Evolutionary conservation across 805 yeast genomes (phyloP), one percentile per base, ranked within the genome.

Genomic region (Ogataea haglerorum): DNA sequence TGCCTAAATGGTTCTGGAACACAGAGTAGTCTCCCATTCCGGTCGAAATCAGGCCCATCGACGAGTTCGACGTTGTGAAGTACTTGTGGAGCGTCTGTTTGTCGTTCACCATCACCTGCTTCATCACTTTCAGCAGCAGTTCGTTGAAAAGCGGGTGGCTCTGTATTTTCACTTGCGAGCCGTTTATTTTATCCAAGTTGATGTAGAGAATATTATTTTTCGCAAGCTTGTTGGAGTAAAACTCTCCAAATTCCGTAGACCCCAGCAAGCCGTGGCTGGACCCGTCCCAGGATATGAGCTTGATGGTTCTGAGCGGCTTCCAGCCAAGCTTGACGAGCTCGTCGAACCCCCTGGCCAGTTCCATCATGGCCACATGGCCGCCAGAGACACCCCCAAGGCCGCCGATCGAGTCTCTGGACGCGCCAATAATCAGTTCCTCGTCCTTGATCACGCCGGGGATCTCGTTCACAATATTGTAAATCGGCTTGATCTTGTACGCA

Each of bases 1-100:
- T 73, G 5, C 88, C 90, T 48, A 82, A 57, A 54, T 77, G 80
- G 51, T 75, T 75, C 57, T 82, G 85, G 49, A 81, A 80, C 8
- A 77, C 78, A 2, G 76, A 68, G 52, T 68, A 74, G 53, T 78
- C 83, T 1, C 81, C 68, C 38, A 56, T 43, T 6, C 76, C 74
- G 8, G 76, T 69, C 2, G 78, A 76, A 10, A 78, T 63, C 15
- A 64, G 53, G 3, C 52, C 57, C 34, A 78, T 64, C 0, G 64
- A 52, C 7, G 67, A 66, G 28, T 66, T 57, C 12, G 54, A 52
- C 7, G 57, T 50, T 1, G 52, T 47, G 67, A 78, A 79, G 51
- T 75, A 75, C 24, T 80, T 76, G 48, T 58, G 67, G 21, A 82
- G 63, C 0, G 76, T 58, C 5, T 59, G 67, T 15, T 58, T 61